A percentile compares a stretch with the other conserved stretches of the same genome.
These are phyloP conservation scores for Bruguiera parviflora DNA, from an alignment of 345 rosid genomes.

Conservation along the genomic window DNA sequence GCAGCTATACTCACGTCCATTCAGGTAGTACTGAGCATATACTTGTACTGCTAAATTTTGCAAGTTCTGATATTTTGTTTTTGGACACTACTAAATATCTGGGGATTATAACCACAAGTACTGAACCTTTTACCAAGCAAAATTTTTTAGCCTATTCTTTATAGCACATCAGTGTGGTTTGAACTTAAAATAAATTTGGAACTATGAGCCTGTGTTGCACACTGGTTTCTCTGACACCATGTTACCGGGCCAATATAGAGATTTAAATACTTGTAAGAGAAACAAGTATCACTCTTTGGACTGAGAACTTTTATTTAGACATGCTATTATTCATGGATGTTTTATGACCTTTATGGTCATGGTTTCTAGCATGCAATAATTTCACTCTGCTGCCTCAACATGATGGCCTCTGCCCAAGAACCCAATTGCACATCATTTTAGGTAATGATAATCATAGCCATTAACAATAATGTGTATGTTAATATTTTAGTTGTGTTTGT, in stretches of 20 bases:
- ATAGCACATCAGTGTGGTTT: too few relatives aligned
- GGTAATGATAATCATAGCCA: background rate
- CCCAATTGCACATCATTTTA: background rate
- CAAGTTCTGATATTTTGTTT: background rate
- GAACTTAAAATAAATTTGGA: background rate
- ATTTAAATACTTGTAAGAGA: background rate
- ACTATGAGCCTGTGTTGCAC: background rate
- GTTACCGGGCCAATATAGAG: background rate
- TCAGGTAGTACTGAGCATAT: slow-evolving; percentile 43
- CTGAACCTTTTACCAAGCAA: too few relatives aligned
- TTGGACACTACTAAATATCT: too few relatives aligned
- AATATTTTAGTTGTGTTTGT: background rate
- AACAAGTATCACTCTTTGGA: background rate
- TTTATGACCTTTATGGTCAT: background rate
- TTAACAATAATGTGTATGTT: background rate
- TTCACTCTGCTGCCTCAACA: background rate
- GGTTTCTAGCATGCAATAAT: background rate
- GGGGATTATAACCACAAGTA: too few relatives aligned
- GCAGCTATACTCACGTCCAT: slow-evolving; percentile 96
- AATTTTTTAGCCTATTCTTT: too few relatives aligned
- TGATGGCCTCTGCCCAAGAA: background rate
- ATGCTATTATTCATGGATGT: background rate
- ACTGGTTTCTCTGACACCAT: background rate
- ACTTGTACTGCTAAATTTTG: background rate
- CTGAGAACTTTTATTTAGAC: background rate